Percentiles rank a stretch among this genome's conserved stretches.
These are phyloP conservation scores for Stropharia rugosoannulata DNA, from an alignment of 768 basidiomycete genomes.

Conservation along the genomic window DNA sequence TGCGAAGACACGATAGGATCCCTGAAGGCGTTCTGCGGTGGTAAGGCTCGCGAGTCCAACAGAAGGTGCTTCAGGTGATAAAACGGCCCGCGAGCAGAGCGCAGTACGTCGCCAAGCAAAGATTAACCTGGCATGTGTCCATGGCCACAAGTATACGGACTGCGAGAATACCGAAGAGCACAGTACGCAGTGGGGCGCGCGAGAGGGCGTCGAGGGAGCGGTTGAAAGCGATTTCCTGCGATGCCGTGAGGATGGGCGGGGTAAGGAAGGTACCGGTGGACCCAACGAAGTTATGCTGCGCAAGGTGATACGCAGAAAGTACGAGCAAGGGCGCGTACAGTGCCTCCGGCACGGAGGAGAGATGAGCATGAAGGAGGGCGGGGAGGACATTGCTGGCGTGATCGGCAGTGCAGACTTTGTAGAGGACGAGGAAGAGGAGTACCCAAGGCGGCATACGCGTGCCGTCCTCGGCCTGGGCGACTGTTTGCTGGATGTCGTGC, in stretches of 20 bases:
- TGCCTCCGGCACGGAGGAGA: constrained; percentile 27
- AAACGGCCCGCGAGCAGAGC: constrained; percentile 49
- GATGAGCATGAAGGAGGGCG: constrained; percentile 41
- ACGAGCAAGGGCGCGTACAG: constrained; percentile 46
- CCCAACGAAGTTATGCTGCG: constrained; percentile 46
- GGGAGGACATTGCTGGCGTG: constrained; percentile 45
- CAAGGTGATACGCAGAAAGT: constrained; percentile 46
- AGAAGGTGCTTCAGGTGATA: constrained; percentile 45
- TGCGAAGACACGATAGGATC: constrained; percentile 47
- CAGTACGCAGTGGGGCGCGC: constrained; percentile 35
- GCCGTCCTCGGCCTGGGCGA: constrained; percentile 17
- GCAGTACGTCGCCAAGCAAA: constrained; percentile 41
- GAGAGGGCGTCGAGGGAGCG: constrained; percentile 52
- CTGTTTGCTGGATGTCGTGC: constrained; percentile 30
- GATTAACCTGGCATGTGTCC: constrained; percentile 40
- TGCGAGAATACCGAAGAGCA: constrained; percentile 36
- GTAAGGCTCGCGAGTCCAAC: constrained; percentile 38
- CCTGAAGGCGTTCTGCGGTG: constrained; percentile 43
- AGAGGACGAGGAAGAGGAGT: constrained; percentile 44
- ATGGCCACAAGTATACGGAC: constrained; percentile 45
- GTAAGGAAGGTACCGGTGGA: constrained; percentile 41
- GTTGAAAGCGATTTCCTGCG: constrained; percentile 40
- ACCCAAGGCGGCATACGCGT: constrained; percentile 38
- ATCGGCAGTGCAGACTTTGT: constrained; percentile 41
- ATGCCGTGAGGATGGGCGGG: constrained; percentile 13